A percentile compares a stretch with the other conserved stretches of the same genome.
phyloP scores from a whole-genome alignment of 2,329 filamentous ascomycete genomes.

The Diaporthe eres region DNA sequence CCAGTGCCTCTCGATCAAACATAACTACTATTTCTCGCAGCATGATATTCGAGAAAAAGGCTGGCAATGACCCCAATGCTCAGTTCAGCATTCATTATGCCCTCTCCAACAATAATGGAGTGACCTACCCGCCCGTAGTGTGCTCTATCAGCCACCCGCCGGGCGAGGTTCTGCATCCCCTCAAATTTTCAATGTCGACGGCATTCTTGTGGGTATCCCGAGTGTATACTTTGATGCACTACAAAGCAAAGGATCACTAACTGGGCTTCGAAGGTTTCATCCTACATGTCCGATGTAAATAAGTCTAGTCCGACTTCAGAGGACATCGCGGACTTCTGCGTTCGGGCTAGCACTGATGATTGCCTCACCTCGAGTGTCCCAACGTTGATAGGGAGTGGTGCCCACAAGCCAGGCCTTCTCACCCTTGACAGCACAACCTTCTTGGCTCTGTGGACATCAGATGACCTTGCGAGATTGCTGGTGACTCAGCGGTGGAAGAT shows the following conservation, averaged over 20 bases:
- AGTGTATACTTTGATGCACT: not conserved
- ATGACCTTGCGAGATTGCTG: not conserved
- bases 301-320: no score
- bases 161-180: not conserved
- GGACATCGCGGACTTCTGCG: not conserved
- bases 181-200: not conserved
- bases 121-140: no score
- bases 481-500: not conserved
- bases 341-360: no score
- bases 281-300: not conserved
- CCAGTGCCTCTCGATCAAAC: no score
- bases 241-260: no score
- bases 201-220: not conserved
- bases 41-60: not conserved
- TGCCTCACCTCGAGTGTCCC: not conserved
- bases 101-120: not conserved
- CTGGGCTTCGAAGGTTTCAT: not conserved
- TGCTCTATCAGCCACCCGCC: not conserved
- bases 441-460: not conserved
- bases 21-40: not conserved
- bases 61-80: not conserved
- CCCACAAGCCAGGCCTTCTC: not conserved
- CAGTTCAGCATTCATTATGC: not conserved
- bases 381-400: accelerated
- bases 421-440: not conserved